These are phyloP conservation scores for Spencermartinsiella ligniputridi DNA, from an alignment of 1,139 yeast genomes.

Conservation along the genomic window DNA sequence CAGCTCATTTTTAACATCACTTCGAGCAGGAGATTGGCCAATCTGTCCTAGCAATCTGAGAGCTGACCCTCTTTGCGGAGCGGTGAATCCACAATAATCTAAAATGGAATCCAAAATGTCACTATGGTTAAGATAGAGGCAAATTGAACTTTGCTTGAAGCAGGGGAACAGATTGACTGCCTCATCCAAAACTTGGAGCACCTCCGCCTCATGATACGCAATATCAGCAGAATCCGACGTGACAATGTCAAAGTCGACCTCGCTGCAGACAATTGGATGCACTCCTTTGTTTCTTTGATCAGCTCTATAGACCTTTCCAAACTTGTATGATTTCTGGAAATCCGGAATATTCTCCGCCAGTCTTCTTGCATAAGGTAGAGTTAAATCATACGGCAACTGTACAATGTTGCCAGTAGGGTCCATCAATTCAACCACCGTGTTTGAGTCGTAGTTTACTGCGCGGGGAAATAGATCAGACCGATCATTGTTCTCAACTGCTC, in stretches of 20 bases:
- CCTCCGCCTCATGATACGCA: constrained; percentile 76
- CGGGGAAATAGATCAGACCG: constrained; percentile 72
- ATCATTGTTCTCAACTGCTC: constrained; percentile 69
- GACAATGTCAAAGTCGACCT: constrained; percentile 81
- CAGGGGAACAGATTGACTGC: constrained; percentile 61
- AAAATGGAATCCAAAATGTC: constrained; percentile 71
- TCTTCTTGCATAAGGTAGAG: constrained; percentile 82
- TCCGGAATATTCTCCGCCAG: constrained; percentile 56
- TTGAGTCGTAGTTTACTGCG: constrained; percentile 62
- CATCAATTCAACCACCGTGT: constrained; percentile 68
- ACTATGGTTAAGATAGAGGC: constrained; percentile 69
- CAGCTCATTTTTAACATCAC: constrained; percentile 60
- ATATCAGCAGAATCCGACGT: constrained; percentile 37
- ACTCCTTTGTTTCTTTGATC: constrained; percentile 51
- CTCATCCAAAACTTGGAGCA: constrained; percentile 76
- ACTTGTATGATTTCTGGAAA: constrained; percentile 57
- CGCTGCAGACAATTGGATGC: constrained; percentile 74
- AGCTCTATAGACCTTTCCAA: constrained; percentile 79
- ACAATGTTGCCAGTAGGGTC: constrained; percentile 84
- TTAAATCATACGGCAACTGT: constrained; percentile 82
- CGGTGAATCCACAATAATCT: constrained; percentile 72
- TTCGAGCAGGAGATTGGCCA: constrained; percentile 64
- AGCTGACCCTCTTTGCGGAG: constrained; percentile 64
- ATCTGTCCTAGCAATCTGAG: constrained; percentile 68
- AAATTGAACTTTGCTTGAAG: constrained; percentile 50